Base-by-base conservation (phyloP, 2,329 filamentous ascomycete genomes). In the Penicillium sp. region DNA sequence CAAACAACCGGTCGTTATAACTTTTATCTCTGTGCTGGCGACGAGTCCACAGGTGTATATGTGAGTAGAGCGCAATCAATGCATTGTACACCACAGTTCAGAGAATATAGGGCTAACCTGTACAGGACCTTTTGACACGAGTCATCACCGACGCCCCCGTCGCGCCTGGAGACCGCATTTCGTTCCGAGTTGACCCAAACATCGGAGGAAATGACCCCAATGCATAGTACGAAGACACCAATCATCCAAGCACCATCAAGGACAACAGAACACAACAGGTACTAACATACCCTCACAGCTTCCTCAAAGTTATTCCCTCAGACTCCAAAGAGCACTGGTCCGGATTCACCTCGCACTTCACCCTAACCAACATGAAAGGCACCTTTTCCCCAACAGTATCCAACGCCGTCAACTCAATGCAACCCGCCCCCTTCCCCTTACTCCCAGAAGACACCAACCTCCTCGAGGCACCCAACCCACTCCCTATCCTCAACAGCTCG, bases 331-430 rank as follows among this genome's bases (percentile, higher is more conserved):
- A 83, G 35, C 17, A 58, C 5, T 59, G 62, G 56, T 82, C 80
- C 4, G 77, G 86, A 20, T 83, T 81, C 57, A 86, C 84, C 67
- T 89, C 82, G 71, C 86, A 87, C 62, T 91, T 91, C 75, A 82
- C 84, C n/a, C 76, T 90, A 54, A 79, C 79, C 11, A 82, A 81
- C 65, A 89, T 90, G 87, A 87, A 82, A 2, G 87, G 87, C 39
- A 75, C 75, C 4, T 88, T 88, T 67, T 75, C 81, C 1, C 60
- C 78, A 1, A 69, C 68, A 35, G 56, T 39, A 73, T 84, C 49
- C 42, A 25, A 60, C 7, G 64, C 67, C 5, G 38, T 68, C 49
- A 62, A 62, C 14, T 55, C 59, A 12, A 68, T 69, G 66, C 43
- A 65, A 22, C 54, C 61, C 2, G 17, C 63, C 8, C n/a, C 51